Base-by-base conservation (phyloP, 257 asterid species). In the Fraxinus excelsior region DNA sequence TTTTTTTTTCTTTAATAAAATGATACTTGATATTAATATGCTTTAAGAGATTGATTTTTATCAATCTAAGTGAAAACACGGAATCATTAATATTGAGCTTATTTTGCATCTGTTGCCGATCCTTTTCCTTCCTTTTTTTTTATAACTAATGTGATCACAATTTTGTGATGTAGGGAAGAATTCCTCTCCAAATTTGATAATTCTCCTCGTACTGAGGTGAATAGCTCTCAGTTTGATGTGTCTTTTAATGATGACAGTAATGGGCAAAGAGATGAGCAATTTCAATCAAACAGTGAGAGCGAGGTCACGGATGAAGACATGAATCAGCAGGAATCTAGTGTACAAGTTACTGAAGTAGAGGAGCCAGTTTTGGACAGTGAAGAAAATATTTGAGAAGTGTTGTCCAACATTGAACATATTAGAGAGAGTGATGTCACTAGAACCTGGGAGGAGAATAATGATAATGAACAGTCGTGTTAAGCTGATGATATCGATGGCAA, bases 121-220 rank as follows among this genome's bases (percentile, higher is more conserved):
- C 62, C 49, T 11, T 37, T 60, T 7, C 37, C 42, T 76, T 19
- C 62, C 23, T 10, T 68, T 11, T n/a, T n/a, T n/a, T n/a, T n/a
- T n/a, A n/a, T n/a, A 31, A 31, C 34, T 31, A 31, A 31, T 31
- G 34, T 31, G 11, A 31, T 80, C 42, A 7, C 25, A 29, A 26
- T 56, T 56, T 79, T 72, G 68, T 79, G 70, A 56, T 84, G 58
- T 89, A 93, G 99, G 88, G 98, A 90, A 82, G 99, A 87, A 74
- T 90, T 91, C 79, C 88, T 89, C 70, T 91, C 97, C 71, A 90
- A 87, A 84, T 60, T 87, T 84, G 92, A 84, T 72, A 83, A 46
- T 75, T 77, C 85, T 75, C 78, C 82, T 69, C 75, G 79, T 58
- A 68, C 80, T 68, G 81, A 86, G 23, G 78, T 40, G 49, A 80